A percentile compares a stretch with the other conserved stretches of the same genome.
Conservation (phyloP, 2,329 filamentous ascomycete species). For the Hypoxylon sp. region DNA sequence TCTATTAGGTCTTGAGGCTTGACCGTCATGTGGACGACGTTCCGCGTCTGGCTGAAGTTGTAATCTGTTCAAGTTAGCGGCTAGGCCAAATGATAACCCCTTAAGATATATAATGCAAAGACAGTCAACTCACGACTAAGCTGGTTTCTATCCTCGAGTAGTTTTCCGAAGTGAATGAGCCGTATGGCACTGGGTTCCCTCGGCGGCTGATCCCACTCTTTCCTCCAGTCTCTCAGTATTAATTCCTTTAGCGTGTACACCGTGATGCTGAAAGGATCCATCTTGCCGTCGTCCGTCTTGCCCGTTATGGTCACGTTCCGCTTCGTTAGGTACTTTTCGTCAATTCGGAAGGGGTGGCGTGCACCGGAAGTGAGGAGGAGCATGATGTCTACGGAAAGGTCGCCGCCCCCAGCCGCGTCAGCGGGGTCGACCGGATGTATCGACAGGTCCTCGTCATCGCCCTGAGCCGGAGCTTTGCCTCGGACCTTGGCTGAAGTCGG, state of each 20-base stretch:
- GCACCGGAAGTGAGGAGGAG: conserved; percentile 80
- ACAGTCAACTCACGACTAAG: conserved; percentile 75
- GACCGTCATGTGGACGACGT: conserved; percentile 81
- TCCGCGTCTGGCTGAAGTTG: conserved; percentile 69
- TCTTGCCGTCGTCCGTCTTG: conserved; percentile 62
- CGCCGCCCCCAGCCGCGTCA: conserved; percentile 33
- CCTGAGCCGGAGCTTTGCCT: conserved; percentile 40
- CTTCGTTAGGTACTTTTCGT: conserved; percentile 84
- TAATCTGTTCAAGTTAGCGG: conserved; percentile 60
- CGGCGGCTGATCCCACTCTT: conserved; percentile 88
- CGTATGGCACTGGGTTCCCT: conserved; percentile 88
- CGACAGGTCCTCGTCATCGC: conserved; percentile 44
- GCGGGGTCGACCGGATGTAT: conserved; percentile 47
- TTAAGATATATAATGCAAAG: neutral
- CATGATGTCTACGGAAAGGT: conserved; percentile 73
- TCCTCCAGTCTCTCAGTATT: conserved; percentile 91
- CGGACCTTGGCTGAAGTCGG: conserved; percentile 42
- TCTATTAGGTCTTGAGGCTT: conserved; percentile 77
- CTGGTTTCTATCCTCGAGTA: conserved; percentile 86
- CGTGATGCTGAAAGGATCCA: conserved; percentile 87
- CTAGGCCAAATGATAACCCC: neutral
- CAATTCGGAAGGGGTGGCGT: conserved; percentile 88
- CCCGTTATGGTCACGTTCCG: conserved; percentile 80
- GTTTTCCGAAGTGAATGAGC: conserved; percentile 88
- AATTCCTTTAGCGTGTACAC: conserved; percentile 94